phyloP scores from a whole-genome alignment of 2,329 filamentous ascomycete species.

The Ascochyta viciae-villosae region DNA sequence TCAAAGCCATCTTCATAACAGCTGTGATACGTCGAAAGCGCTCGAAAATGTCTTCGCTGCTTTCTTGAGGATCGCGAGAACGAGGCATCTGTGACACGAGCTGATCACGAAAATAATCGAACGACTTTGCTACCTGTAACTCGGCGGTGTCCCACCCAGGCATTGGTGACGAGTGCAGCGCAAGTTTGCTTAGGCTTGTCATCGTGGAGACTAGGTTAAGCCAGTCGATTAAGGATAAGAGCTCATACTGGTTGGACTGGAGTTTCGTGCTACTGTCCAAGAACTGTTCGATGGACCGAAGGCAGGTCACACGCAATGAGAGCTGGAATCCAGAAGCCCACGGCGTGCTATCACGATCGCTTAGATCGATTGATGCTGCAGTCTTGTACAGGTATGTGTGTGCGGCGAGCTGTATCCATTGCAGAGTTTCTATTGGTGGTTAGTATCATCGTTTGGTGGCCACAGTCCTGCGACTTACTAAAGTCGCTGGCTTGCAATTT shows the following conservation, averaged over 20 bases:
- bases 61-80: constrained; percentile 30
- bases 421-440: constrained; percentile 35
- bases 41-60: constrained; percentile 41
- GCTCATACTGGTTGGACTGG: constrained; percentile 35
- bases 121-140: constrained; percentile 41
- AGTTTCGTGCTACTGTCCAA: constrained; percentile 43
- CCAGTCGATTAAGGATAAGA: constrained; percentile 43
- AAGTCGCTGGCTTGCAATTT: constrained; percentile 41
- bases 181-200: constrained; percentile 41
- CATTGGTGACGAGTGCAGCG: constrained; percentile 37
- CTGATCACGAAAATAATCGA: constrained; percentile 44
- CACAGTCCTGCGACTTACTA: constrained; percentile 27
- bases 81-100: constrained; percentile 42
- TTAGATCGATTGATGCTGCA: constrained; percentile 36
- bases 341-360: constrained; percentile 37
- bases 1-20: constrained; percentile 39
- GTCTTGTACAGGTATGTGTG: constrained; percentile 39
- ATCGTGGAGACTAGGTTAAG: constrained; percentile 39
- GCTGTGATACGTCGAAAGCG: constrained; percentile 45
- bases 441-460: constrained; percentile 6
- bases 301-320: constrained; percentile 40
- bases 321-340: constrained; percentile 47
- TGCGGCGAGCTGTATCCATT: constrained; percentile 43
- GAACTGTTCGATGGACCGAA: constrained; percentile 44
- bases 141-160: constrained; percentile 45